phyloP scores from a whole-genome alignment of 352 stramenopile genomes.

The Phytophthora parvispora region DNA sequence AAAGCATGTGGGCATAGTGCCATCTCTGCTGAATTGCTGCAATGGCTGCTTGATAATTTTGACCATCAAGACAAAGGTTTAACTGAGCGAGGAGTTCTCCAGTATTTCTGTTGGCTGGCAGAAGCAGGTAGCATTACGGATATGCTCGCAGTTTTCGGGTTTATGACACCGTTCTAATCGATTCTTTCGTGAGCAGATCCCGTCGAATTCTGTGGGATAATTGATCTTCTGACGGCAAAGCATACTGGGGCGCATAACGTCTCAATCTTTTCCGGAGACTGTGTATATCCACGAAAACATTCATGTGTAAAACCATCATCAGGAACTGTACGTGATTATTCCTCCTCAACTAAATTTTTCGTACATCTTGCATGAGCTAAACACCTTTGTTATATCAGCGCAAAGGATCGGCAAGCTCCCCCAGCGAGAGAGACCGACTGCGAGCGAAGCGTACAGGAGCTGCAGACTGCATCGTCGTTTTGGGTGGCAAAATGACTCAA shows the following conservation, averaged over 20 bases:
- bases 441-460: conserved; percentile 34
- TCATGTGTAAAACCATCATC: conserved; percentile 29
- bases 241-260: conserved; percentile 70
- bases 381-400: conserved; percentile 8
- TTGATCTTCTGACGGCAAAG: conserved; percentile 68
- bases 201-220: conserved; percentile 60
- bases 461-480: conserved; percentile 69
- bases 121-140: conserved; percentile 51
- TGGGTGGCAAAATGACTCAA: conserved; percentile 57
- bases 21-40: conserved; percentile 39
- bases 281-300: conserved; percentile 27
- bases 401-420: conserved; percentile 10
- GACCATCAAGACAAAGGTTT: conserved; percentile 46
- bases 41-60: conserved; percentile 71
- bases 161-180: not conserved
- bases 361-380: not conserved
- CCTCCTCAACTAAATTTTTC: not conserved
- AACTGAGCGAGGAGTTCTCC: conserved; percentile 64
- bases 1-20: conserved; percentile 38
- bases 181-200: conserved; percentile 43
- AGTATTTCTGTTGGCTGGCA: conserved; percentile 80
- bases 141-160: not conserved
- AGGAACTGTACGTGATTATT: conserved; percentile 13
- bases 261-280: conserved; percentile 42
- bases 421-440: conserved; percentile 19